These are phyloP conservation scores for Pseudonectria buxi DNA, from an alignment of 2,329 filamentous ascomycete species.

Conservation along the genomic window DNA sequence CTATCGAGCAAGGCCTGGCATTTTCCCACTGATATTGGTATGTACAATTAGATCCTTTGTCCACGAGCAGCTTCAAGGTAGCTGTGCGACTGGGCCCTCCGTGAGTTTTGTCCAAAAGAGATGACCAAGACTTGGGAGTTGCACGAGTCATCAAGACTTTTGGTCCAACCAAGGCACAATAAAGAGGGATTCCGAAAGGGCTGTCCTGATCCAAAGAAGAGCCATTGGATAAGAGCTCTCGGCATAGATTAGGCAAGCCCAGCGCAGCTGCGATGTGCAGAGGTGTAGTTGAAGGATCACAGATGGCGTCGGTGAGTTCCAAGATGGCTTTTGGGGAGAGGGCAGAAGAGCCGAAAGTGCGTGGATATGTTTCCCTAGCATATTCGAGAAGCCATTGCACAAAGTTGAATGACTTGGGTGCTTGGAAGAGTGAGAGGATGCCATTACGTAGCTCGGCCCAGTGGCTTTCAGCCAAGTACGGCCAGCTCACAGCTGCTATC, in stretches of 20 bases:
- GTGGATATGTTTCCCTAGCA: conserved; percentile 23
- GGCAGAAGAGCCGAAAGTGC: conserved; percentile 14
- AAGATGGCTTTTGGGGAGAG: conserved; percentile 16
- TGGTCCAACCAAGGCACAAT: conserved; percentile 28
- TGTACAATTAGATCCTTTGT: conserved; percentile 12
- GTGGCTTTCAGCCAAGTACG: conserved; percentile 17
- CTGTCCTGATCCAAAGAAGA: conserved; percentile 16
- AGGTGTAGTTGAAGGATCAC: conserved; percentile 21
- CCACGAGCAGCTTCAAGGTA: conserved; percentile 19
- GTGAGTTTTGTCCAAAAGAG: conserved; percentile 9
- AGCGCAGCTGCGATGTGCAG: conserved; percentile 31
- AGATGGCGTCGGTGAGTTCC: conserved; percentile 24
- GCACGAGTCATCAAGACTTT: conserved; percentile 14
- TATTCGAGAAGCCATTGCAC: conserved; percentile 32
- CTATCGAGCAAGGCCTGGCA: conserved; percentile 11
- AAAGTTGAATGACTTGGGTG: conserved; percentile 22
- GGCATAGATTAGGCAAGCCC: conserved; percentile 24
- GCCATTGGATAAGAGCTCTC: conserved; percentile 16
- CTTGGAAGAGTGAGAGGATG: conserved; percentile 23
- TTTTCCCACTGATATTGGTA: conserved; percentile 14
- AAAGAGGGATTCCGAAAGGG: conserved; percentile 25
- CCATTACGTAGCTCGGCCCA: conserved; percentile 22
- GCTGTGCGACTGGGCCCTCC: conserved; percentile 7
- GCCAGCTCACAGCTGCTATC: conserved; percentile 23
- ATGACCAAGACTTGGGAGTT: conserved; percentile 16